Percentiles rank a stretch among this genome's conserved stretches.
Evolutionary conservation across 2,329 filamentous ascomycete species (phyloP).

Genomic region (Sordariomycetes sp.): DNA sequence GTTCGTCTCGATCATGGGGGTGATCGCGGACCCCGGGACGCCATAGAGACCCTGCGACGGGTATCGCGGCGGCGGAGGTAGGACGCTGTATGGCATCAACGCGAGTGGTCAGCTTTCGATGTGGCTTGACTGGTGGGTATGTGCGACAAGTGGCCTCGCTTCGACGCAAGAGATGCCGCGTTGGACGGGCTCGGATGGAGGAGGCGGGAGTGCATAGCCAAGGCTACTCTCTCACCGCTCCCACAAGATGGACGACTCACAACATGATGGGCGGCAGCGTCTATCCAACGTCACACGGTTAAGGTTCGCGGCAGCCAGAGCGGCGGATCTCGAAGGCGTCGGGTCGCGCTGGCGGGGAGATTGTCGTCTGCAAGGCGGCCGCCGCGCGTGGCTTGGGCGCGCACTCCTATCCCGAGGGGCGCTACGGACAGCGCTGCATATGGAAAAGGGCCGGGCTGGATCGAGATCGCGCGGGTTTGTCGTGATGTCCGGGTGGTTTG

Average conservation of each 20-base stretch:
- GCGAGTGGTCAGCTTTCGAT: neutral
- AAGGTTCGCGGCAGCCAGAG: neutral
- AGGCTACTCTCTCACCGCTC: neutral
- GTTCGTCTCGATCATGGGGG: slow-evolving; percentile 83
- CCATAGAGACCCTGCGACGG: slow-evolving; percentile 60
- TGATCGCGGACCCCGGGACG: slow-evolving; percentile 51
- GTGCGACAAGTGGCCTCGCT: neutral
- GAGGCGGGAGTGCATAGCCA: neutral
- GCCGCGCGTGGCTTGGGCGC: neutral
- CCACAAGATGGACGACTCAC: neutral
- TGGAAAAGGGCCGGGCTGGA: neutral
- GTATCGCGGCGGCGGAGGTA: slow-evolving; percentile 80
- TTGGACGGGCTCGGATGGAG: neutral
- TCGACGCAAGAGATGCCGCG: neutral
- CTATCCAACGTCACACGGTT: neutral
- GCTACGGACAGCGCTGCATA: neutral
- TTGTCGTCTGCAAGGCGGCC: neutral
- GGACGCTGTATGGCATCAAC: slow-evolving; percentile 41
- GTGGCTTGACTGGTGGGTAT: neutral
- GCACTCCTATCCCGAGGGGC: neutral
- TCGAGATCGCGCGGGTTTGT: neutral
- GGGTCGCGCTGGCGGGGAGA: neutral
- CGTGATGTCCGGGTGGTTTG: neutral
- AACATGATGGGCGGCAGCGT: neutral
- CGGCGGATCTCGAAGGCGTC: neutral